Conservation (phyloP, 129 eudicot genomes). For the Daucus carota region DNA sequence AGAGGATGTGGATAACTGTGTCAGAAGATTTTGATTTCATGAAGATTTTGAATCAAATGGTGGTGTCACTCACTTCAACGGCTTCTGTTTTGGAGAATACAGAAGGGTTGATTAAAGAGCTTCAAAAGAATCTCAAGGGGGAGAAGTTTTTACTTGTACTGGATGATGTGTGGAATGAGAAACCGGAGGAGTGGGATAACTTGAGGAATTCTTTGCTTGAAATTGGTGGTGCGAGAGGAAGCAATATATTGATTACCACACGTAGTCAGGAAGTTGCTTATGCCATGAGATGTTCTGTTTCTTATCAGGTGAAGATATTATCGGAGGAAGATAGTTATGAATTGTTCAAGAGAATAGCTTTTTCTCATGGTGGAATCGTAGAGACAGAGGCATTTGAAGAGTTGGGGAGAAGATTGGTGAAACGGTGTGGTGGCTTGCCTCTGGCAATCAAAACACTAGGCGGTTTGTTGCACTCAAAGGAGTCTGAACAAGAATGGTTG, state of each 20-base stretch:
- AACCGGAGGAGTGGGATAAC: too few species aligned
- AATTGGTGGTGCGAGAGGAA: constrained; percentile 9
- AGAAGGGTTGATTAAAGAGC: not conserved
- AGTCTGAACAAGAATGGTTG: not conserved
- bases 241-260: constrained; percentile 22
- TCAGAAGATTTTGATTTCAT: too few species aligned
- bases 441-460: constrained; percentile 11
- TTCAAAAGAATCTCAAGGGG: constrained; percentile 7
- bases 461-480: not conserved
- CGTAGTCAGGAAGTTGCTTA: constrained; percentile 5
- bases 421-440: constrained; percentile 10
- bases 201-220: too few species aligned
- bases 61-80: not conserved
- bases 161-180: too few species aligned
- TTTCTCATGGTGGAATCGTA: not conserved
- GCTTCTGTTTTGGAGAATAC: not conserved
- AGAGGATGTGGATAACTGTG: not conserved
- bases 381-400: not conserved
- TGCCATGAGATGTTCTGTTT: not conserved
- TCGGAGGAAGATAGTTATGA: constrained; percentile 17
- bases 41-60: too few species aligned
- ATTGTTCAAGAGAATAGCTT: constrained; percentile 13
- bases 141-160: too few species aligned
- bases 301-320: not conserved
- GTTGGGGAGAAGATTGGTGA: constrained; percentile 3